Evolutionary conservation across 2,329 filamentous ascomycete species (phyloP).

Genomic region (Claviceps cyperi): DNA sequence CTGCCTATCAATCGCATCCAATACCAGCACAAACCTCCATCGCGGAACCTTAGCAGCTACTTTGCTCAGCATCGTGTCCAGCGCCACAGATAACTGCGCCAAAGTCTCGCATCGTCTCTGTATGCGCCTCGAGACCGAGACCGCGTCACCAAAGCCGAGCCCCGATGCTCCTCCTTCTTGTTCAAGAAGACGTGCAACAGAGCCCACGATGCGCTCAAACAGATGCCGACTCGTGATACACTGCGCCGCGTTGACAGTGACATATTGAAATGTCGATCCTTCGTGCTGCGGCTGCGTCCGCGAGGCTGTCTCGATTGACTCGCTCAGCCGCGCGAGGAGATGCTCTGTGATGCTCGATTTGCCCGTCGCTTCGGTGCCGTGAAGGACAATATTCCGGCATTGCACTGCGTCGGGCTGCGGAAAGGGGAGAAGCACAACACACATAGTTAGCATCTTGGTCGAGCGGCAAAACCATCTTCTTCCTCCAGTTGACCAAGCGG

Average conservation of each 20-base stretch:
- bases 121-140: not conserved
- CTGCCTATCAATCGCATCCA: constrained; percentile 79
- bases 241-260: constrained; percentile 54
- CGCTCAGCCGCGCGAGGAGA: constrained; percentile 18
- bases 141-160: not conserved
- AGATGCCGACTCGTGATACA: constrained; percentile 68
- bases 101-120: constrained; percentile 60
- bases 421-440: not conserved
- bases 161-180: not conserved
- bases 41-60: constrained; percentile 21
- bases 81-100: constrained; percentile 58
- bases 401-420: constrained; percentile 49
- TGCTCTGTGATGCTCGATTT: constrained; percentile 59
- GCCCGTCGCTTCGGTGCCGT: constrained; percentile 77
- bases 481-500: not conserved
- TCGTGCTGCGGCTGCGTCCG: not conserved
- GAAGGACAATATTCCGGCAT: constrained; percentile 59
- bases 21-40: constrained; percentile 62
- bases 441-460: not conserved
- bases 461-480: not conserved
- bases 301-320: constrained; percentile 7
- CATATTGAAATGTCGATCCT: constrained; percentile 32
- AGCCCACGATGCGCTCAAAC: constrained; percentile 53
- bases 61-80: constrained; percentile 44
- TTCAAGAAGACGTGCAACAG: constrained; percentile 37